Conservation (phyloP, 2,329 filamentous ascomycete species). For the Alternaria ventricosa region DNA sequence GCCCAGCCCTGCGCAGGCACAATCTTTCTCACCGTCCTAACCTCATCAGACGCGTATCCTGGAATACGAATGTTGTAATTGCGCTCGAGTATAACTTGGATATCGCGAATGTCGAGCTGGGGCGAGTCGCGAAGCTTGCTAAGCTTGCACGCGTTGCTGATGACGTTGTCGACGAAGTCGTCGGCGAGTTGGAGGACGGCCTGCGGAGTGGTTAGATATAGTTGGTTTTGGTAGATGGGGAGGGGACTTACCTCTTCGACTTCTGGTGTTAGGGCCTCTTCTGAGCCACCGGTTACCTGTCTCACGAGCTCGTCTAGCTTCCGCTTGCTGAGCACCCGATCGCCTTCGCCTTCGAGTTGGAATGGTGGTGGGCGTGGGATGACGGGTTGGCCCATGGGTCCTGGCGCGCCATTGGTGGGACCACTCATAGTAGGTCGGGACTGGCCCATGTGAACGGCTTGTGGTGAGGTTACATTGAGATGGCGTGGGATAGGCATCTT, state of each 20-base stretch:
- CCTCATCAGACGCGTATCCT: slow-evolving; percentile 91
- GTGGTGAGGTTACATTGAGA: slow-evolving; percentile 73
- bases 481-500: slow-evolving; percentile 86
- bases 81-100: slow-evolving; percentile 64
- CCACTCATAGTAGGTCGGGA: slow-evolving; percentile 85
- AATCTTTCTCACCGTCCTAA: slow-evolving; percentile 91
- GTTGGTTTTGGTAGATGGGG: background rate
- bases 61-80: slow-evolving; percentile 82
- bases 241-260: slow-evolving; percentile 81
- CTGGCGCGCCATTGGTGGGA: slow-evolving; percentile 74
- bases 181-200: slow-evolving; percentile 88
- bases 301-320: slow-evolving; percentile 94
- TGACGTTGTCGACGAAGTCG: slow-evolving; percentile 91
- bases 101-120: slow-evolving; percentile 78
- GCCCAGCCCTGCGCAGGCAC: slow-evolving; percentile 90
- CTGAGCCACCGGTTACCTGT: slow-evolving; percentile 85
- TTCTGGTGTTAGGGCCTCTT: slow-evolving; percentile 84
- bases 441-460: slow-evolving; percentile 74
- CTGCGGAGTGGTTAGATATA: slow-evolving; percentile 52
- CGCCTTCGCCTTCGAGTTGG: slow-evolving; percentile 88
- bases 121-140: slow-evolving; percentile 92
- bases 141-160: slow-evolving; percentile 85
- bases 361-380: slow-evolving; percentile 82
- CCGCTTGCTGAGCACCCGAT: slow-evolving; percentile 95
- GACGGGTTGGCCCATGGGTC: slow-evolving; percentile 86